A percentile compares a stretch with the other conserved stretches of the same genome.
phyloP scores from a whole-genome alignment of 345 rosid species.

The Eucalyptus caleyi region DNA sequence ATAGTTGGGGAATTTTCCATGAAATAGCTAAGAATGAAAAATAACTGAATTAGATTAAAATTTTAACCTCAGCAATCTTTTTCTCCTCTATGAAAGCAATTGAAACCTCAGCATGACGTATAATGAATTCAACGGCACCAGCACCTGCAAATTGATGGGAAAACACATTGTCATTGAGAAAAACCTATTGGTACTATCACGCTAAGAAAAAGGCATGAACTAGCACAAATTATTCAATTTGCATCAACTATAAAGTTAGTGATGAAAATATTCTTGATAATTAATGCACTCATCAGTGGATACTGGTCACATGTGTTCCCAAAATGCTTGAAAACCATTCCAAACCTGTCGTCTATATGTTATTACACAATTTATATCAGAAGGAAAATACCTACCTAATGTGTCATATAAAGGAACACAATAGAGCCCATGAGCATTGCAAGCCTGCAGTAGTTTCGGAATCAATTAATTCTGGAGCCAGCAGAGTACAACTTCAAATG shows the following conservation, averaged over 20 bases:
- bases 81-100: constrained; percentile 88
- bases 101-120: constrained; percentile 83
- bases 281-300: not conserved
- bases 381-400: constrained; percentile 44
- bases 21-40: not conserved
- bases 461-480: not conserved
- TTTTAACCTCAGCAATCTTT: constrained; percentile 70
- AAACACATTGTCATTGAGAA: not conserved
- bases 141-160: constrained; percentile 45
- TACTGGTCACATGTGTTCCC: not conserved
- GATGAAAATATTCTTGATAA: not conserved
- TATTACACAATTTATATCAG: not conserved
- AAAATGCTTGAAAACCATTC: not conserved
- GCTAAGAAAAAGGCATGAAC: too few relatives aligned
- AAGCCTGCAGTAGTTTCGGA: constrained; percentile 53
- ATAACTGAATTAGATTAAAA: not conserved
- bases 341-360: not conserved
- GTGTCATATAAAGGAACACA: constrained; percentile 98
- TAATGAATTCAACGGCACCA: constrained; percentile 78
- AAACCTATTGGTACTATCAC: not conserved
- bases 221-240: not conserved
- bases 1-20: not conserved
- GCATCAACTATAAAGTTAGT: not conserved
- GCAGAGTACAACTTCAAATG: not conserved
- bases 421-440: constrained; percentile 93